Evolutionary conservation across 2,329 filamentous ascomycete genomes (phyloP), one percentile per base, ranked within the genome.

Genomic region (Calonectria pauciramosa): DNA sequence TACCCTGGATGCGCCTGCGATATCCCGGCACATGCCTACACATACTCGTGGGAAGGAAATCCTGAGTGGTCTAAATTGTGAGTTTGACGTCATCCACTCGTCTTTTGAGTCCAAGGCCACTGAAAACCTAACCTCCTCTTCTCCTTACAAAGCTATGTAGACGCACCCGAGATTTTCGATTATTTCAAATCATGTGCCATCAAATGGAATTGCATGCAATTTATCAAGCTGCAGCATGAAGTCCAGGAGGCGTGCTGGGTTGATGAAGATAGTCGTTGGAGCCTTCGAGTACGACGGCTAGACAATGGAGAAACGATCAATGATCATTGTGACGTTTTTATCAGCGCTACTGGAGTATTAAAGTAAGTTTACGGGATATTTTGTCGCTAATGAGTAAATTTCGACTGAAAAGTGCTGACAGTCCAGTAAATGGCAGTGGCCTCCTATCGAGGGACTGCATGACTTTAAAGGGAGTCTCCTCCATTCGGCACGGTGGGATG

Each of bases 1-100:
- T 74, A 74, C 54, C 69, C 72, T 3, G 72, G 72, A 10, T 74
- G 72, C 34, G 60, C 56, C 23, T 74, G 72, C 36, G 72, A 74
- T 26, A 44, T 74, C 16, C 72, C 69, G 13, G 63, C 59, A 1
- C 60, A 64, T n/a, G 68, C 68, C 56, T 74, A 72, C 28, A 69
- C 72, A 26, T 74, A 64, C 20, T 60, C 51, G 3, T 74, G 69
- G 72, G n/a, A 38, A 34, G 69, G 52, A 4, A 68, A 74, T 23
- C 68, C 47, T 23, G 54, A 59, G 8, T 72, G 65, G 72, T 38
- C 44, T 5, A 64, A 38, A 63, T 34, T 72, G 69, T 3, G 26
- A 38, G 4, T 64, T 64, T 18, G 10, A 47, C 1, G 72, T 69
- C 38, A 69, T 74, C 16, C 28, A 59, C 7, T n/a, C 18, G 1